phyloP scores from a whole-genome alignment of 768 basidiomycete genomes.

The Termitomyces sp. region DNA sequence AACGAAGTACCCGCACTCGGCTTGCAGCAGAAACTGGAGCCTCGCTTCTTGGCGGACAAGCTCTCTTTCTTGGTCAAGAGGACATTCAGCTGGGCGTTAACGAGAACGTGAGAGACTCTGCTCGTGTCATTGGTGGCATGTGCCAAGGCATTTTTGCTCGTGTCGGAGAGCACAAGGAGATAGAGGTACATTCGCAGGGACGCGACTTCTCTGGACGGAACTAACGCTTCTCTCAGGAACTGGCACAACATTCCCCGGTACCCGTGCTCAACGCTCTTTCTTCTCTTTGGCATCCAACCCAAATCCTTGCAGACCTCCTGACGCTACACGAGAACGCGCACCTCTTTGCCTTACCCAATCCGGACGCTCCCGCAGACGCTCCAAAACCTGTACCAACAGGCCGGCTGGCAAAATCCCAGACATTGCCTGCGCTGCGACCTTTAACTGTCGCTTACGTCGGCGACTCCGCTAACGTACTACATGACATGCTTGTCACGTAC shows the following conservation, averaged over 20 bases:
- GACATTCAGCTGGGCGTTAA: slow-evolving; percentile 98
- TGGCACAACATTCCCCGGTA: slow-evolving; percentile 85
- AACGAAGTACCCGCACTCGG: slow-evolving; percentile 90
- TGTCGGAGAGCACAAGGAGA: slow-evolving; percentile 87
- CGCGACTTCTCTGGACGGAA: slow-evolving; percentile 1
- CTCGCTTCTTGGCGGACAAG: slow-evolving; percentile 75
- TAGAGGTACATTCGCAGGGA: slow-evolving; percentile 57
- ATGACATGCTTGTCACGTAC: slow-evolving; percentile 95
- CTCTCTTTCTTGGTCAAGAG: slow-evolving; percentile 82
- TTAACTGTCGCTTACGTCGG: slow-evolving; percentile 92
- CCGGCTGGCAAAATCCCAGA: background rate
- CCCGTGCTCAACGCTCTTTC: slow-evolving; percentile 97
- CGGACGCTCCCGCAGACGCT: background rate
- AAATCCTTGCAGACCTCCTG: slow-evolving; percentile 88
- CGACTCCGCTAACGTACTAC: slow-evolving; percentile 91
- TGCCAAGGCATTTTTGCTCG: slow-evolving; percentile 96
- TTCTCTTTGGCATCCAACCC: slow-evolving; percentile 94
- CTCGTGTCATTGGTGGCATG: slow-evolving; percentile 90
- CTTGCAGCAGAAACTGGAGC: slow-evolving; percentile 83
- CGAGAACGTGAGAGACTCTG: slow-evolving; percentile 79
- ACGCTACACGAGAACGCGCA: slow-evolving; percentile 77
- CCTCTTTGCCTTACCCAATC: slow-evolving; percentile 35
- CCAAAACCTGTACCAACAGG: slow-evolving; percentile 1
- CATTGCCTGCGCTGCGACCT: slow-evolving; percentile 55
- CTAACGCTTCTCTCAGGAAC: slow-evolving; percentile 50